Conservation (phyloP, 2,329 filamentous ascomycete genomes). For the Nakataea oryzae region DNA sequence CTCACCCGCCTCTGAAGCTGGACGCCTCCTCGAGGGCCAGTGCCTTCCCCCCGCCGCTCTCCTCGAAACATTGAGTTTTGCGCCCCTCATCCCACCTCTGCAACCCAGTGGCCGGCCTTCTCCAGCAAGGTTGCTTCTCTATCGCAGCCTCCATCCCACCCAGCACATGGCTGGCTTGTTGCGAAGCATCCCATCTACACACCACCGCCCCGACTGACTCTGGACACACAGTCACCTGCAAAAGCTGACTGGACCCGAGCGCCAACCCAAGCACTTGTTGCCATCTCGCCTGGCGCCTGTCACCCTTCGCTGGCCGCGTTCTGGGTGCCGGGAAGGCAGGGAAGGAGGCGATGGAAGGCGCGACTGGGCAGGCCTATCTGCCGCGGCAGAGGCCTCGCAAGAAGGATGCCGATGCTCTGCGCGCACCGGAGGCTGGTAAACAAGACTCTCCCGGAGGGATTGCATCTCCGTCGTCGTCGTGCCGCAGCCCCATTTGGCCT, state of each 20-base stretch:
- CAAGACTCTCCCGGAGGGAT: neutral
- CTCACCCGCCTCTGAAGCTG: neutral
- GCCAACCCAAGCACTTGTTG: neutral
- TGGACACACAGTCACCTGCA: neutral
- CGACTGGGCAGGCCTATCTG: neutral
- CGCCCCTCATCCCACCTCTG: neutral
- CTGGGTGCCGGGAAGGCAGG: neutral
- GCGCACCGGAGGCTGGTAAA: neutral
- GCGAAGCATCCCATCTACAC: neutral
- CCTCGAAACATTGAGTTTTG: neutral
- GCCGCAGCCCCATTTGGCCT: neutral
- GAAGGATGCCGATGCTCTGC: neutral
- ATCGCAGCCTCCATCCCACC: neutral
- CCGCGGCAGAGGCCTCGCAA: neutral
- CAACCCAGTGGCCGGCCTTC: neutral
- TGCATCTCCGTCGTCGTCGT: neutral
- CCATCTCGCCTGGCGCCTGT: neutral
- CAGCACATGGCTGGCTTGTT: neutral
- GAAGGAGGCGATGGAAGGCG: neutral
- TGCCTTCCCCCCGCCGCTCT: too few species aligned
- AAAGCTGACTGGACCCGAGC: neutral
- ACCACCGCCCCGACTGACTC: neutral
- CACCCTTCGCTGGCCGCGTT: too few species aligned
- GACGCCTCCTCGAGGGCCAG: neutral
- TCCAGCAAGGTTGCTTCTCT: neutral